These are phyloP conservation scores for Ballota nigra DNA, from an alignment of 257 asterid genomes.

Conservation along the genomic window DNA sequence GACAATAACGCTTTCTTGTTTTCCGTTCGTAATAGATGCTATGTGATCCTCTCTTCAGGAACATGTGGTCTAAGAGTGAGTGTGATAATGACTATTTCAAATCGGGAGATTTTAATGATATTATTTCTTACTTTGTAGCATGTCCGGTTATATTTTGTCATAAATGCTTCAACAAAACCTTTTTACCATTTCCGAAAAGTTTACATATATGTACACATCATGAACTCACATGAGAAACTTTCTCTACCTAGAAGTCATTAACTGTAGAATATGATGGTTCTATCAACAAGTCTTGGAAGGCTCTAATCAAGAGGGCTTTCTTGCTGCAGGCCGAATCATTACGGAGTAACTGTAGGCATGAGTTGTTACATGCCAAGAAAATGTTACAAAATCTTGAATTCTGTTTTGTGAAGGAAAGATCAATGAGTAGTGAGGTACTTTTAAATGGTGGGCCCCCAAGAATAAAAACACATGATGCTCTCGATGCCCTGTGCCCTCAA, in stretches of 20 bases:
- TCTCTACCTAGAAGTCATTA: too few species aligned
- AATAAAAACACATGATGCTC: conserved; percentile 27
- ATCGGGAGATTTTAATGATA: not conserved
- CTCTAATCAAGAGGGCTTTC: conserved; percentile 23
- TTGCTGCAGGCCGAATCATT: conserved; percentile 71
- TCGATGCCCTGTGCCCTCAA: conserved; percentile 41
- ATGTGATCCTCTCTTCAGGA: not conserved
- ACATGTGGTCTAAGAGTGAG: not conserved
- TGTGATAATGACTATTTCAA: not conserved
- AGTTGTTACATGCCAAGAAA: conserved; percentile 48
- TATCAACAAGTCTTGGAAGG: not conserved
- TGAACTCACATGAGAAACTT: too few species aligned
- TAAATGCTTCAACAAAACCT: not conserved
- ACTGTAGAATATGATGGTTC: too few species aligned
- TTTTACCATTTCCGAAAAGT: not conserved
- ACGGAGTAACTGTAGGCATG: conserved; percentile 53
- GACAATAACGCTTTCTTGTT: not conserved
- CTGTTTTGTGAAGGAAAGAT: conserved; percentile 28
- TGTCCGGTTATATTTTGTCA: not conserved
- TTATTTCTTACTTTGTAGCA: not conserved
- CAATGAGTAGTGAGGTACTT: conserved; percentile 23
- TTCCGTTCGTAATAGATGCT: not conserved
- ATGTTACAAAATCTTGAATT: conserved; percentile 46
- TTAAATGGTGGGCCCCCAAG: conserved; percentile 29
- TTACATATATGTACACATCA: not conserved